Evolutionary conservation across 2,329 filamentous ascomycete species (phyloP).

Genomic region (Cercospora beticola): DNA sequence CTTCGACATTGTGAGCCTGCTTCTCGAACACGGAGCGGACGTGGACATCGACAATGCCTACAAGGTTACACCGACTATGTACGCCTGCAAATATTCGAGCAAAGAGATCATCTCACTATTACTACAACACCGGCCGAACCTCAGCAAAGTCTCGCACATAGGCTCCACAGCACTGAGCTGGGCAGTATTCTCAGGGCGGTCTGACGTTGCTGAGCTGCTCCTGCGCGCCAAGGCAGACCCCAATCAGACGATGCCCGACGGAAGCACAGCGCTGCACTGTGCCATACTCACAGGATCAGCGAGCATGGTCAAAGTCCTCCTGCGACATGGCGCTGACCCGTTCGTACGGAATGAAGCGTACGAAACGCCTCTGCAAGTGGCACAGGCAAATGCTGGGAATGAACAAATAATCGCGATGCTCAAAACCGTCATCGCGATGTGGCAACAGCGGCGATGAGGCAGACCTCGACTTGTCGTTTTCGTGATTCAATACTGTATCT

Average conservation of each 20-base stretch:
- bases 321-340: conserved; percentile 32
- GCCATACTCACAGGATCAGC: conserved; percentile 30
- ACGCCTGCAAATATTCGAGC: conserved; percentile 35
- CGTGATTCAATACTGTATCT: conserved; percentile 1
- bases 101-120: conserved; percentile 30
- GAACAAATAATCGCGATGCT: conserved; percentile 19
- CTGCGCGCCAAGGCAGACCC: conserved; percentile 33
- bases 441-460: background rate
- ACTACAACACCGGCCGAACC: conserved; percentile 31
- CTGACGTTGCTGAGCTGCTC: conserved; percentile 30
- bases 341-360: conserved; percentile 29
- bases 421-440: conserved; percentile 19
- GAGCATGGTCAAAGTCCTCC: conserved; percentile 29
- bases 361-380: conserved; percentile 32
- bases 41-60: conserved; percentile 34
- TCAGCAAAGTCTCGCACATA: conserved; percentile 33
- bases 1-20: conserved; percentile 29
- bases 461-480: background rate
- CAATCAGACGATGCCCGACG: conserved; percentile 32
- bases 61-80: conserved; percentile 37
- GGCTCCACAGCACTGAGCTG: conserved; percentile 34
- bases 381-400: conserved; percentile 20
- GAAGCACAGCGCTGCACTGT: conserved; percentile 35
- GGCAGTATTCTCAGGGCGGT: conserved; percentile 33
- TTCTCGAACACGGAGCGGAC: conserved; percentile 33